These are phyloP conservation scores for Penstemon barbatus DNA, from an alignment of 257 asterid species.

Conservation along the genomic window DNA sequence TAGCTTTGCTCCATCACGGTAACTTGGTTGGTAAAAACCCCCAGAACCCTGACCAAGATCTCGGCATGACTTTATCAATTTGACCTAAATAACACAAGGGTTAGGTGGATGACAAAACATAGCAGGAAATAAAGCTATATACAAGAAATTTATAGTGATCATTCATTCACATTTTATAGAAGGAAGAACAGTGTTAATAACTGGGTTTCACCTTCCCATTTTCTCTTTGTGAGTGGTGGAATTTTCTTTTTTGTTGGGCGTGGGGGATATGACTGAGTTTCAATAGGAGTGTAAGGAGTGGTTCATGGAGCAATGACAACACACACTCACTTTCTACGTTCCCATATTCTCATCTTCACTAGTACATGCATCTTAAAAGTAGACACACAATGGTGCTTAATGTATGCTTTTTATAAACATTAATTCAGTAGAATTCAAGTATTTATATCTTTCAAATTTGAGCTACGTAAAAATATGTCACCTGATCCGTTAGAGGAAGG, in stretches of 20 bases:
- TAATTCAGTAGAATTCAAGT: too few species aligned
- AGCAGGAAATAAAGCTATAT: background rate
- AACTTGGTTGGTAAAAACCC: constrained; percentile 82
- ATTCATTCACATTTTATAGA: constrained; percentile 4
- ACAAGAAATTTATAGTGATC: background rate
- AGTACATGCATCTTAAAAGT: background rate
- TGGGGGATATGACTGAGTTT: background rate
- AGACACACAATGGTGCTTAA: background rate
- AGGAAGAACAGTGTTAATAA: constrained; percentile 1
- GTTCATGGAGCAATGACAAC: background rate
- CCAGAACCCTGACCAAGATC: constrained; percentile 69
- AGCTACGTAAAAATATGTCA: constrained; percentile 27
- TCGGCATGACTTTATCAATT: constrained; percentile 48
- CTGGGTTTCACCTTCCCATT: background rate
- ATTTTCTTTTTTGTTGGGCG: background rate
- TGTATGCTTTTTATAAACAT: too few species aligned
- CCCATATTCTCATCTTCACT: background rate
- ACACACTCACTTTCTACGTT: background rate
- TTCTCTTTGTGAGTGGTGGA: constrained; percentile 1
- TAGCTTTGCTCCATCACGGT: constrained; percentile 59
- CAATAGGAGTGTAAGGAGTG: background rate
- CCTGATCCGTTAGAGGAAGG: constrained; percentile 64
- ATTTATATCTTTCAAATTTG: background rate
- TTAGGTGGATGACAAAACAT: background rate
- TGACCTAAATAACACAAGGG: constrained; percentile 44